Evolutionary conservation across 2,329 filamentous ascomycete genomes (phyloP), one percentile per base, ranked within the genome.

Genomic region (Xylaria arbuscula): DNA sequence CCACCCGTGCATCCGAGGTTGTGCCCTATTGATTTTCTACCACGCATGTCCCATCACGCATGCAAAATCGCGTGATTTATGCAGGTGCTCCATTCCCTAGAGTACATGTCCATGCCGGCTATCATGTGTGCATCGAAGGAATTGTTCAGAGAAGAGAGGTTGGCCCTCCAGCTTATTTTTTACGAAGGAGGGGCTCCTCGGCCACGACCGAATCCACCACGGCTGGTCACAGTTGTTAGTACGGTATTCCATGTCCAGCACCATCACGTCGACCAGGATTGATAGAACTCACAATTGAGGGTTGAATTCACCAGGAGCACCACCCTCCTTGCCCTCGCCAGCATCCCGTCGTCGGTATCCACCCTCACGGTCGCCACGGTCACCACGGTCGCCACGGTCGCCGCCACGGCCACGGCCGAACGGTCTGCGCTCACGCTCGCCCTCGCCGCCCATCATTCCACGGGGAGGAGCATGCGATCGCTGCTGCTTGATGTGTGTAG

Each of bases 401-500:
- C 87, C 86, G 76, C 90, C 90, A 85, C 89, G 87, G 80, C 92
- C 91, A 86, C 93, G 92, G 84, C 92, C 87, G 81, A 93, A 93
- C 77, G 92, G 91, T 85, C 93, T 90, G 82, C 91, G 89, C 87
- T 96, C 93, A 85, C 87, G 88, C 82, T 91, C 89, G 74, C 88
- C 86, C 83, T 97, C 94, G 79, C 93, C 94, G 79, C 94, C 94
- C 87, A 98, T 90, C 96, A 99, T 98, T 82, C 96, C 96, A 81
- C 96, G 94, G 82, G 96, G 95, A 85, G 95, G 95, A 87, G 94
- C 94, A 86, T 98, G 94, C 80, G 93, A 96, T 85, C 96, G 93
- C 90, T 98, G 94, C 89, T 98, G 94, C 93, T 99, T 99, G 88
- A 99, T 98, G 92, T 99, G 96, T 81, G 96, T 99, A 81, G 97